A percentile compares a stretch with the other conserved stretches of the same genome.
Evolutionary conservation across 805 yeast species (phyloP).

Genomic region (Citeromyces matritensis): DNA sequence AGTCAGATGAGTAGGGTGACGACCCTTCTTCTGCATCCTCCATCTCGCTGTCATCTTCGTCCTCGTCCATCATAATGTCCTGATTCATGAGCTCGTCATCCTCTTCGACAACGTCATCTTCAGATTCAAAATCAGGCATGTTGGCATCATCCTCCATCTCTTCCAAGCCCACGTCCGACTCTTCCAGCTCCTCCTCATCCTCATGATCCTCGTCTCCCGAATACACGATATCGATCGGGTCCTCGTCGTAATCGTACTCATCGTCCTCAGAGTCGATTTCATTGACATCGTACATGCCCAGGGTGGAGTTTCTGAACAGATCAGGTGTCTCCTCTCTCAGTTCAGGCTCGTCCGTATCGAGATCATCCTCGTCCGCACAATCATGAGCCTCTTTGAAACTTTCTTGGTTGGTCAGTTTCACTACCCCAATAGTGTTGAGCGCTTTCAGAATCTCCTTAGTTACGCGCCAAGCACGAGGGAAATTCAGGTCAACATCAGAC

Average conservation of each 20-base stretch:
- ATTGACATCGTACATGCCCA: slow-evolving; percentile 86
- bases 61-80: slow-evolving; percentile 5
- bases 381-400: slow-evolving; percentile 28
- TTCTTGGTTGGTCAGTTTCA: slow-evolving; percentile 41
- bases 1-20: not conserved
- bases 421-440: slow-evolving; percentile 37
- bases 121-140: slow-evolving; percentile 3
- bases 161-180: slow-evolving; percentile 7
- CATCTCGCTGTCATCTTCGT: slow-evolving; percentile 10
- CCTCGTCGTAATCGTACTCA: slow-evolving; percentile 6
- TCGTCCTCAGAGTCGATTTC: slow-evolving; percentile 49
- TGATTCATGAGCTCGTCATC: slow-evolving; percentile 6
- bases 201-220: slow-evolving; percentile 16
- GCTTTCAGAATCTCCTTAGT: slow-evolving; percentile 46
- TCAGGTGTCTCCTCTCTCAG: slow-evolving; percentile 65
- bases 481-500: slow-evolving; percentile 58
- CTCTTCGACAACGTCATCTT: slow-evolving; percentile 7
- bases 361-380: slow-evolving; percentile 23
- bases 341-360: slow-evolving; percentile 42
- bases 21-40: slow-evolving; percentile 2
- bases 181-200: slow-evolving; percentile 16
- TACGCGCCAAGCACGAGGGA: slow-evolving; percentile 47
- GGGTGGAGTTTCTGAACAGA: slow-evolving; percentile 72
- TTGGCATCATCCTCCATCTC: slow-evolving; percentile 13
- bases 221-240: slow-evolving; percentile 13